Evolutionary conservation across 768 basidiomycete species (phyloP).

Genomic region (Agaricus subrufescens): DNA sequence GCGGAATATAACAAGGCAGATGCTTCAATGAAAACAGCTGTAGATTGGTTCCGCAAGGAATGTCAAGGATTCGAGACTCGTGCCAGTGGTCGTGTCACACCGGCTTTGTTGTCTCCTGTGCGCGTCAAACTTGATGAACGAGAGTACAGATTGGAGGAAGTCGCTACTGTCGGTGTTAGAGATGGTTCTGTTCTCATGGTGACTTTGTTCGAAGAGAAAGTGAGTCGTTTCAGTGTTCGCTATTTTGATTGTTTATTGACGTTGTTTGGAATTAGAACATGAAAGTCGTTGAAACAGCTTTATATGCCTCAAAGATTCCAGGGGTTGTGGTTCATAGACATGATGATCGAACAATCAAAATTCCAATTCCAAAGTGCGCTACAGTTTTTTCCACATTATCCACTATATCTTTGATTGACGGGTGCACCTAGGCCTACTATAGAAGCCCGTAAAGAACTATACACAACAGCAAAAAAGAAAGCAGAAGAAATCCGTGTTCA

Average conservation of each 20-base stretch:
- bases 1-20: slow-evolving; percentile 62
- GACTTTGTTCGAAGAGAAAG: slow-evolving; percentile 75
- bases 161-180: slow-evolving; percentile 77
- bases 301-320: slow-evolving; percentile 74
- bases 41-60: slow-evolving; percentile 78
- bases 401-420: background rate
- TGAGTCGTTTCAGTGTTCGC: slow-evolving; percentile 29
- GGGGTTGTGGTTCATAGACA: slow-evolving; percentile 66
- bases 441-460: slow-evolving; percentile 58
- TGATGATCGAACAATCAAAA: slow-evolving; percentile 68
- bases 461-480: slow-evolving; percentile 51
- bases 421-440: slow-evolving; percentile 59
- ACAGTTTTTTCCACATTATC: background rate
- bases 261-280: slow-evolving; percentile 51
- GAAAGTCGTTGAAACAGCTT: slow-evolving; percentile 69
- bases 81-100: slow-evolving; percentile 73
- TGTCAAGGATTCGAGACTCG: slow-evolving; percentile 68
- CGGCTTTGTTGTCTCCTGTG: slow-evolving; percentile 65
- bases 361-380: slow-evolving; percentile 75
- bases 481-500: slow-evolving; percentile 76
- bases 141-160: slow-evolving; percentile 51
- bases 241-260: slow-evolving; percentile 14
- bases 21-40: slow-evolving; percentile 53
- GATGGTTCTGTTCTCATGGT: slow-evolving; percentile 72
- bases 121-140: slow-evolving; percentile 44